Base-by-base conservation (phyloP, 1,284 basidiomycete genomes). In the Cutaneotrichosporon cutaneum region DNA sequence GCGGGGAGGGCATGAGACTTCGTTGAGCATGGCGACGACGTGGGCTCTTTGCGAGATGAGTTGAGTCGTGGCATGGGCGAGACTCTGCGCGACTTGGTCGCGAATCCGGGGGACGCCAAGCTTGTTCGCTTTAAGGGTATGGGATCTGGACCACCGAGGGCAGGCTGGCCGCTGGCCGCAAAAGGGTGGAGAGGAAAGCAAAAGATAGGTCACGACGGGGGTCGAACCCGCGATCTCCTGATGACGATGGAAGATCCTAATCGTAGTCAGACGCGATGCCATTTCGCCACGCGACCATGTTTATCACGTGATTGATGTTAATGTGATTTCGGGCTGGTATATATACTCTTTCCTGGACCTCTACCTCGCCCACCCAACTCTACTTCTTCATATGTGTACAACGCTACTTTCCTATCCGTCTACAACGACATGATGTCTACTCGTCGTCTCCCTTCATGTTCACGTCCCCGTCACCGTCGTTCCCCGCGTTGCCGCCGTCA, bases 251-350 rank as follows among this genome's bases (percentile, higher is more conserved):
- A 18, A 42, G 4, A 18, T 8, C 6, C 1, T 1, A 42, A 42
- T 42, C 39, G 39, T 42, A 42, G 39, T 42, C 39, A 42, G 39
- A 42, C 39, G 39, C 39, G 39, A 42, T 42, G 39, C 39, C 39
- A 42, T 42, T 42, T 42, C 39, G 39, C 39, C 39, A 42, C 39
- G 18, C 39, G 39, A 42, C 39, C 39, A 8, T 42, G 4, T 7
- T n/a, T n/a, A n/a, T 42, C 18, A n/a, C 14, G 35, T 36, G 35
- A 36, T 36, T 33, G 32, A 7, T 33, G 36, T n/a, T n/a, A n/a
- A n/a, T n/a, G n/a, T n/a, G n/a, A n/a, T n/a, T n/a, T n/a, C n/a
- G n/a, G n/a, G n/a, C n/a, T n/a, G n/a, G n/a, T n/a, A n/a, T n/a
- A n/a, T n/a, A n/a, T n/a, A n/a, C n/a, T n/a, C n/a, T n/a, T n/a